Conservation (phyloP, 202 grass and related monocot species). For the Cymbopogon flexuosus region DNA sequence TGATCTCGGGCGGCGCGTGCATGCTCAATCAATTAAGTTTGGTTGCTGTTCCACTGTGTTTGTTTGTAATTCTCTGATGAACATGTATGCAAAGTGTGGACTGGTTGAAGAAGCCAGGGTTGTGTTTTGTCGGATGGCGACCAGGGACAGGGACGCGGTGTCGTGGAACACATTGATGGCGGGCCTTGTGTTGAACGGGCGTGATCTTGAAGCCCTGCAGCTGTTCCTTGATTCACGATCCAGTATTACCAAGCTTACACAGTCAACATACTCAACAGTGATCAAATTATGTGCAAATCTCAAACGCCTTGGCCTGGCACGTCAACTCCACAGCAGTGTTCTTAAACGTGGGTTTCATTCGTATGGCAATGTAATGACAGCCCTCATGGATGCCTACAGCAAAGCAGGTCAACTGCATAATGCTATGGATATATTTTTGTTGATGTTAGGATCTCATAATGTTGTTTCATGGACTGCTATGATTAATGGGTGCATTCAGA, state of each 20-base stretch:
- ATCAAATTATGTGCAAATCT: conserved; percentile 58
- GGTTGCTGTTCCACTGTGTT: conserved; percentile 19
- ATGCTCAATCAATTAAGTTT: conserved; percentile 41
- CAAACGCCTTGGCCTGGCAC: conserved; percentile 34
- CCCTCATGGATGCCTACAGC: conserved; percentile 43
- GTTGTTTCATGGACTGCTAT: conserved; percentile 66
- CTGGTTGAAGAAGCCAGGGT: conserved; percentile 28
- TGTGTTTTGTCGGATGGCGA: conserved; percentile 35
- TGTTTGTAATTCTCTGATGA: conserved; percentile 49
- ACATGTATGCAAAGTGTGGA: conserved; percentile 53
- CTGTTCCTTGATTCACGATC: conserved; percentile 34
- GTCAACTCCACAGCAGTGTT: conserved; percentile 48
- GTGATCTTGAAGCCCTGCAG: conserved; percentile 37
- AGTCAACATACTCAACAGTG: conserved; percentile 43
- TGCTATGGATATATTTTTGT: conserved; percentile 43
- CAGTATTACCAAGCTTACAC: conserved; percentile 24
- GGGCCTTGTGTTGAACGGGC: conserved; percentile 35
- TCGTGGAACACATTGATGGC: conserved; percentile 42
- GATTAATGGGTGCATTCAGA: conserved; percentile 49
- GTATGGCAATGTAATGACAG: conserved; percentile 42
- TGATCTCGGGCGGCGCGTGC: conserved; percentile 26
- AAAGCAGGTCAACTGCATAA: conserved; percentile 42
- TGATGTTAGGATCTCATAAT: conserved; percentile 30
- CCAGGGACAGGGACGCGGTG: conserved; percentile 27
- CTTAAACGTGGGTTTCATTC: conserved; percentile 41